These are phyloP conservation scores for Pyracantha coccinea DNA, from an alignment of 331 rosid genomes.

Conservation along the genomic window DNA sequence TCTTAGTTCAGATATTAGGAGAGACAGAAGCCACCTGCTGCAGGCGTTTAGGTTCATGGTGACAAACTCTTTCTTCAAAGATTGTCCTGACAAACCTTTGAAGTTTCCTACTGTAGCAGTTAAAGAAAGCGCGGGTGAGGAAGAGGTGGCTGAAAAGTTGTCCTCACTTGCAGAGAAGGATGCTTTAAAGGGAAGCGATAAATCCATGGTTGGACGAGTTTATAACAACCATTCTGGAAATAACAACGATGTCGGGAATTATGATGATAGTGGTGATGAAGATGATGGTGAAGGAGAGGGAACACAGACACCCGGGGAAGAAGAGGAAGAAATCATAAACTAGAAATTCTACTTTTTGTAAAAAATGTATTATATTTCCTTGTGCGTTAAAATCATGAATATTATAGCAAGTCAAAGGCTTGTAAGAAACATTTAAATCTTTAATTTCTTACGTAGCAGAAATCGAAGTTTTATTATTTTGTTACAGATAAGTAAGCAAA, in stretches of 20 bases:
- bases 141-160: slow-evolving; percentile 10
- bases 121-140: slow-evolving; percentile 31
- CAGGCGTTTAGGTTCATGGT: slow-evolving; percentile 85
- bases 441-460: background rate
- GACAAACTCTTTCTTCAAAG: slow-evolving; percentile 64
- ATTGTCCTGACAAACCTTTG: slow-evolving; percentile 56
- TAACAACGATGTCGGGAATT: background rate
- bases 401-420: background rate
- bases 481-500: background rate
- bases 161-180: slow-evolving; percentile 11
- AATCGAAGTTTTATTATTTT: background rate
- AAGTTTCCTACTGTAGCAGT: slow-evolving; percentile 42
- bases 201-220: slow-evolving; percentile 6
- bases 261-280: slow-evolving; percentile 2
- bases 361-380: background rate
- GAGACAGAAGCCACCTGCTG: slow-evolving; percentile 52
- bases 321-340: slow-evolving; percentile 53
- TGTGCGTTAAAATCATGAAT: background rate
- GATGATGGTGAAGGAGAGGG: background rate
- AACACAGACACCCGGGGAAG: slow-evolving; percentile 15
- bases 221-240: background rate
- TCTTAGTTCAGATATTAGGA: slow-evolving; percentile 54
- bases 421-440: background rate
- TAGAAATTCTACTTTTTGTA: background rate
- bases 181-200: slow-evolving; percentile 4